A percentile compares a stretch with the other conserved stretches of the same genome.
phyloP scores from a whole-genome alignment of 2,329 filamentous ascomycete species.

The Xylaria arbuscula region DNA sequence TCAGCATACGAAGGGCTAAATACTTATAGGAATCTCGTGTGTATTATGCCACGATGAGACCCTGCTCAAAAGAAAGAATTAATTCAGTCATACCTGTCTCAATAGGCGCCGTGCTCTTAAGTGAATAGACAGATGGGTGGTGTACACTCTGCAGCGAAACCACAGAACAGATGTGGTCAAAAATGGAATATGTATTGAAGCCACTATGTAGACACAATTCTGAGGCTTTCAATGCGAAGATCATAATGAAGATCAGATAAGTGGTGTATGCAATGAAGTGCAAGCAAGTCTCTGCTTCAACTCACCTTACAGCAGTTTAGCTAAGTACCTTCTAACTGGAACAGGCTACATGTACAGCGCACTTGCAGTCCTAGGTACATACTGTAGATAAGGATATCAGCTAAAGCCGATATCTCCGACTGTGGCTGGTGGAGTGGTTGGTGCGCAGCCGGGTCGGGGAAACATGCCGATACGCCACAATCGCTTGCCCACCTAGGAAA shows the following conservation, averaged over 20 bases:
- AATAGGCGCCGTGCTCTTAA: not conserved
- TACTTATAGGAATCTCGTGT: conserved; percentile 25
- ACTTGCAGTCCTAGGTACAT: not conserved
- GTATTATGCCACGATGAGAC: conserved; percentile 19
- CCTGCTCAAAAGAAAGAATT: conserved; percentile 10
- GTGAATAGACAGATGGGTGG: not conserved
- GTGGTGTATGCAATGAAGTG: not conserved
- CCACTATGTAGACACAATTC: not conserved
- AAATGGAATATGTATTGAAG: not conserved
- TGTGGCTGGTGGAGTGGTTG: conserved; percentile 35
- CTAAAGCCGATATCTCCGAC: not conserved
- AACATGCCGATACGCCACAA: conserved; percentile 36
- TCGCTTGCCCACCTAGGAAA: conserved; percentile 42
- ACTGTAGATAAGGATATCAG: not conserved
- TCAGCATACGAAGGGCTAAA: conserved; percentile 35
- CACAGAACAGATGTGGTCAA: not conserved
- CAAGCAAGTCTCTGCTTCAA: not conserved
- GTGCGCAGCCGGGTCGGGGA: conserved; percentile 25
- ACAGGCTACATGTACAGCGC: too few relatives aligned
- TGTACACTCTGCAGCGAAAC: not conserved
- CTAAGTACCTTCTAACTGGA: too few relatives aligned
- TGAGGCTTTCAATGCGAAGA: conserved; percentile 3
- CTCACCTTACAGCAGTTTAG: not conserved
- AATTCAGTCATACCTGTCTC: not conserved
- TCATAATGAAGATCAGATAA: not conserved